A percentile compares a stretch with the other conserved stretches of the same genome.
Evolutionary conservation across 768 basidiomycete species (phyloP).

Genomic region (Auriscalpium orientale): DNA sequence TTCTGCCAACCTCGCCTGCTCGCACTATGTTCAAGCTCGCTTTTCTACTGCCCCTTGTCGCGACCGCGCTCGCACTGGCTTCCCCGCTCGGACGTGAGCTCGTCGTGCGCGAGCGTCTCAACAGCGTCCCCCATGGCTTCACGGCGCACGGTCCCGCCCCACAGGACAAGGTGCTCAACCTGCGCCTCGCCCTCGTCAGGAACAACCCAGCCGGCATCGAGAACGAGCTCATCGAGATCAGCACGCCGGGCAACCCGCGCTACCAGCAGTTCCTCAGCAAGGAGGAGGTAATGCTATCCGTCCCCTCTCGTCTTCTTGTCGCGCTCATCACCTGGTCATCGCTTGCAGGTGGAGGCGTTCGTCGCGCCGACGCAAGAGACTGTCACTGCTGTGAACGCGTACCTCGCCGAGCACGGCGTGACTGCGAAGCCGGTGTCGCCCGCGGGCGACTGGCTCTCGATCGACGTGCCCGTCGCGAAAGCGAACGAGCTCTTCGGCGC

Average conservation of each 20-base stretch:
- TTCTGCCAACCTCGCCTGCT: not conserved
- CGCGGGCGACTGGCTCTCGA: conserved; percentile 8
- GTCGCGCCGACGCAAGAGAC: not conserved
- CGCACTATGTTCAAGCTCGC: not conserved
- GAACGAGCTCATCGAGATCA: not conserved
- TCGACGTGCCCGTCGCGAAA: conserved; percentile 7
- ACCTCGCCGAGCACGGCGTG: conserved; percentile 8
- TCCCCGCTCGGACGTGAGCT: not conserved
- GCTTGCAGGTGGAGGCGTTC: not conserved
- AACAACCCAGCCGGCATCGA: not conserved
- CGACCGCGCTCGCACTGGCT: not conserved
- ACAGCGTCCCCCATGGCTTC: not conserved
- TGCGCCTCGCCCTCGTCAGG: not conserved
- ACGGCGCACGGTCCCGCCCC: not conserved
- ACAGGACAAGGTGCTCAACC: not conserved
- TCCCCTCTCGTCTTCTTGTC: not conserved
- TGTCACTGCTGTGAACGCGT: not conserved
- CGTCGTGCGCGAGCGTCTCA: not conserved
- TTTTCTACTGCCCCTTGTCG: not conserved
- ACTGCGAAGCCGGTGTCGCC: conserved; percentile 5
- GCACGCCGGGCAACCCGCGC: not conserved
- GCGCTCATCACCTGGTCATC: not conserved
- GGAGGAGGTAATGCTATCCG: not conserved
- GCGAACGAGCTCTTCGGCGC: conserved; percentile 12
- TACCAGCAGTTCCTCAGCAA: not conserved